Base-by-base conservation (phyloP, 495 filamentous ascomycete genomes). In the Xylaria bambusicola region DNA sequence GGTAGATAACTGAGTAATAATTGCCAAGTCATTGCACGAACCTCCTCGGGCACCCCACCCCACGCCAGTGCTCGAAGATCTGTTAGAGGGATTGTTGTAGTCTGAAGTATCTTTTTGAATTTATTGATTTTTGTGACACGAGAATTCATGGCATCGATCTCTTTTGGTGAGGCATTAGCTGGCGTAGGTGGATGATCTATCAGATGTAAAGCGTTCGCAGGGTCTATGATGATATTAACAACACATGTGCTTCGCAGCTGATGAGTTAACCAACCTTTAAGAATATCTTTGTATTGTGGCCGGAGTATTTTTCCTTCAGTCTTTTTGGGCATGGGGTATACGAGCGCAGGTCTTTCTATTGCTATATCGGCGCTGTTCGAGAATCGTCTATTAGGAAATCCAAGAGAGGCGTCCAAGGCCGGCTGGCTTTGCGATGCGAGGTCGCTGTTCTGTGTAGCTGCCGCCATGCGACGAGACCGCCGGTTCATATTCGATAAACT, bases 21-120 rank as follows among this genome's bases (percentile, higher is more conserved):
- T 73, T 98, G 93, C 94, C 94, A 98, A 12, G 94, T 92, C 91
- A 98, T 97, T 26, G 94, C 91, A 27, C 94, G 89, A 29, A 98
- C 89, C 77, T 98, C 94, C 56, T 93, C 87, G 0, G 94, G 94
- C 49, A 97, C 85, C 23, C 94, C 94, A 56, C 90, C 91, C 94
- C 94, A 98, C 36, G 94, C 88, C 27, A 91, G 79, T 62, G 90
- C 81, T 54, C 94, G 82, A 13, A 98, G 78, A 61, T 97, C 95
- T 20, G 86, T 75, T 0, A 97, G 73, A 26, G 91, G 87, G 69
- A 98, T 93, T 2, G 90, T 90, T 56, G 88, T 94, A 17, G 93
- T 84, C 76, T 98, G 94, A 13, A 98, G 78, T 23, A 98, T 89
- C 58, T 87, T 86, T 70, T 98, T 98, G 81, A 98, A 98, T 70